Base-by-base conservation (phyloP, 352 stramenopile genomes). In the Achlya hypogyna region DNA sequence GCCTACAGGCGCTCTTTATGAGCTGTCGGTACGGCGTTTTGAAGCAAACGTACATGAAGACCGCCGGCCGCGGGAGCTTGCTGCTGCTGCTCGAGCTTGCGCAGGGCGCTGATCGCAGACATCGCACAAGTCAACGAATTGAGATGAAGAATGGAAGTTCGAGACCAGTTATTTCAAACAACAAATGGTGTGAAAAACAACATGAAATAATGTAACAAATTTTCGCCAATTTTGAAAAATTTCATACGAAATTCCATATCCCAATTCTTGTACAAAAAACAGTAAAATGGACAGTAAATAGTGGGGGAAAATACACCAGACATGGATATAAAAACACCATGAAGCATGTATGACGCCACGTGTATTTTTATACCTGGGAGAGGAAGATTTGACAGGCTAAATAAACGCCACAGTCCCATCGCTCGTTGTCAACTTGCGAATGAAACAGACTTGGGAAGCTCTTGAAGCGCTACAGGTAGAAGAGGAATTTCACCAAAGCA, bases 71-170 rank as follows among this genome's bases (percentile, higher is more conserved):
- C 28, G 0, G 27, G 42, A n/a, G 63, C 38, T 31, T 70, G 85
- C 73, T 91, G 89, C 72, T 91, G 77, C 75, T 92, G 90, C 74
- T 92, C 85, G 43, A 94, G 77, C 64, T 94, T 75, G 62, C 84
- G 82, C 65, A 94, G 73, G 69, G 80, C 80, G 74, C 80, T 78
- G 63, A 93, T 91, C 51, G 82, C 83, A 72, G 84, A 91, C 84
- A 93, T 93, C 25, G 31, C 49, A n/a, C 49, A 56, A 56, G 49
- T 56, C 49, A 56, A 56, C 49, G 49, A 56, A 56, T 27, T 27
- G 49, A 56, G 49, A 56, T 56, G 49, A 56, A 56, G 49, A 56
- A 56, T 56, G 49, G 49, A 56, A 56, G 49, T 56, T 56, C 49
- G 49, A 56, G 49, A 56, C 49, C 49, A 56, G 49, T 56, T 56